Conservation (phyloP, 768 basidiomycete genomes). For the Pisolithus microcarpus region DNA sequence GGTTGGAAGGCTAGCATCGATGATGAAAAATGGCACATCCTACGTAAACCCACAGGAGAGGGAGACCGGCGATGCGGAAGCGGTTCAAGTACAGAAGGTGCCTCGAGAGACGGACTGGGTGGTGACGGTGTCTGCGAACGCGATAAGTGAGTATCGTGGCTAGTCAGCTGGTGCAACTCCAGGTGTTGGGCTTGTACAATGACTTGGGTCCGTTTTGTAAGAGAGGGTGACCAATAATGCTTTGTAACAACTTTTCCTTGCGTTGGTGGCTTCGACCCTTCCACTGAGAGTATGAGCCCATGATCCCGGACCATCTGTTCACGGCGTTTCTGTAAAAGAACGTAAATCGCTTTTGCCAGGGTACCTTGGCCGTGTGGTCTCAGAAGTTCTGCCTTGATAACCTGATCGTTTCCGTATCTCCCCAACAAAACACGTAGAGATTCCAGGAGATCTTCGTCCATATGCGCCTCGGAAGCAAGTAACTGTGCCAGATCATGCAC, state of each 20-base stretch:
- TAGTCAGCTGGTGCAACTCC: conserved; percentile 15
- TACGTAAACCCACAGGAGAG: conserved; percentile 40
- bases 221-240: conserved; percentile 36
- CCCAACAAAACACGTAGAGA: conserved; percentile 84
- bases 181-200: conserved; percentile 8
- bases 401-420: conserved; percentile 53
- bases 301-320: conserved; percentile 54
- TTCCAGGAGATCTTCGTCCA: conserved; percentile 70
- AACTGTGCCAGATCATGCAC: conserved; percentile 64
- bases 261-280: conserved; percentile 11
- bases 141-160: conserved; percentile 21
- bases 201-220: conserved; percentile 21
- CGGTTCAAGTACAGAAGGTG: conserved; percentile 13
- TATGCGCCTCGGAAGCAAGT: conserved; percentile 56
- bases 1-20: conserved; percentile 19
- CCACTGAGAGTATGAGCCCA: conserved; percentile 36
- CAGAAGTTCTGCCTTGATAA: conserved; percentile 59
- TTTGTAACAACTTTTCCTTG: conserved; percentile 30
- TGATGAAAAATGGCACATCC: conserved; percentile 24
- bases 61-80: conserved; percentile 36
- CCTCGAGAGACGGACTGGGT: conserved; percentile 9
- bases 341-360: conserved; percentile 86
- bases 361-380: conserved; percentile 62
- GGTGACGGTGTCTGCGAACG: conserved; percentile 24
- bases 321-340: conserved; percentile 69